Conservation (phyloP, 129 eudicot genomes). For the Arctium lappa region DNA sequence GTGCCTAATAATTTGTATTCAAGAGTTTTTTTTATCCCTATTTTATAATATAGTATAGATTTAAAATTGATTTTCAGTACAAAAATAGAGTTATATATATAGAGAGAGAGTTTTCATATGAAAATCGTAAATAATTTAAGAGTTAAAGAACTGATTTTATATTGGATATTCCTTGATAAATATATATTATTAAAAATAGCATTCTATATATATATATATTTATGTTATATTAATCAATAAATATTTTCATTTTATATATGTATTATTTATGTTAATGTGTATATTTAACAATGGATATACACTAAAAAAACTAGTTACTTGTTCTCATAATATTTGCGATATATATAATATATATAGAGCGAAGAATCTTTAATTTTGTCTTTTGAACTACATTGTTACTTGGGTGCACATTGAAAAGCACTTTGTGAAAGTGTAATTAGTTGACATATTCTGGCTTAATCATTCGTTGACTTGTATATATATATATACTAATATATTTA, state of each 20-base stretch:
- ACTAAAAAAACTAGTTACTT: background rate
- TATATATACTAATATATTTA: background rate
- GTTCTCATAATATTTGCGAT: too few relatives aligned
- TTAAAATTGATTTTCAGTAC: background rate
- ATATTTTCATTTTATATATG: too few relatives aligned
- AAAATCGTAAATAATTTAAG: background rate
- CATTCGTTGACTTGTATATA: slow-evolving; percentile 32
- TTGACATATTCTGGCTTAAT: slow-evolving; percentile 20
- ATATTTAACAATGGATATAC: too few relatives aligned
- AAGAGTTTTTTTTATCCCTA: too few relatives aligned
- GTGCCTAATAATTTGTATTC: too few relatives aligned
- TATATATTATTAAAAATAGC: too few relatives aligned
- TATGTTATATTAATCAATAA: too few relatives aligned
- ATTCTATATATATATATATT: too few relatives aligned
- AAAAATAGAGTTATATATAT: background rate
- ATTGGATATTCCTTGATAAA: too few relatives aligned
- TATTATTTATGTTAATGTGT: too few relatives aligned
- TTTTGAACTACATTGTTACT: background rate
- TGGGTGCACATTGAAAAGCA: slow-evolving; percentile 28
- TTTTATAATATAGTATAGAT: too few relatives aligned
- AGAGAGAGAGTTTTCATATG: background rate
- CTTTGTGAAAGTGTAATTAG: slow-evolving; percentile 29
- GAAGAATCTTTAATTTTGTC: slow-evolving; percentile 8
- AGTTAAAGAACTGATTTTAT: too few relatives aligned
- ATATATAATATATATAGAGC: background rate